A percentile compares a stretch with the other conserved stretches of the same genome.
These are phyloP conservation scores for Starmerella powellii DNA, from an alignment of 805 yeast genomes.

Conservation along the genomic window DNA sequence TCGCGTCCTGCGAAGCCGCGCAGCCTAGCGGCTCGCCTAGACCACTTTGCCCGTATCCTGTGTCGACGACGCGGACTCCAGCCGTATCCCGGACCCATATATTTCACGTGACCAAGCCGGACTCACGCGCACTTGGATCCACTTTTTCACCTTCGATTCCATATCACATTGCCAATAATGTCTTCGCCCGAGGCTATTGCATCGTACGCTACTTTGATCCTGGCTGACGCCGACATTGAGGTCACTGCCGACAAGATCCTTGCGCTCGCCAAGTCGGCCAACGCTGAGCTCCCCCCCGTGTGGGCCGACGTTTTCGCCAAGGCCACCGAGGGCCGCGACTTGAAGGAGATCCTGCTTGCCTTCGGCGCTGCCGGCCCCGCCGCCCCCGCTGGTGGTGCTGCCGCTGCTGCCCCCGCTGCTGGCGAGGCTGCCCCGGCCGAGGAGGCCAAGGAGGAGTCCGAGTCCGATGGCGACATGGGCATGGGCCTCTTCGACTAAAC, in stretches of 20 bases:
- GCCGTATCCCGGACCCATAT: too few species aligned
- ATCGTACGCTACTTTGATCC: slow-evolving; percentile 88
- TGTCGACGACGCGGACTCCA: too few species aligned
- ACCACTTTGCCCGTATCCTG: too few species aligned
- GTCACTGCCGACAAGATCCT: slow-evolving; percentile 68
- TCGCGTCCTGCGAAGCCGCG: too few species aligned
- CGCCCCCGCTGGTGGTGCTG: slow-evolving; percentile 94
- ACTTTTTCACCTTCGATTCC: slow-evolving; percentile 1
- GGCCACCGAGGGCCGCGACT: slow-evolving; percentile 74
- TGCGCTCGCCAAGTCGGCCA: slow-evolving; percentile 61
- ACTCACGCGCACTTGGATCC: slow-evolving; percentile 2
- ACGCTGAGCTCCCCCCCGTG: slow-evolving; percentile 44
- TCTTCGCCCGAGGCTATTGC: slow-evolving; percentile 73
- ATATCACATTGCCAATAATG: slow-evolving; percentile 37
- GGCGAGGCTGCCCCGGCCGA: slow-evolving; percentile 63
- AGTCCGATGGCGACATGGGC: slow-evolving; percentile 71
- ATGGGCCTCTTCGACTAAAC: slow-evolving; percentile 96
- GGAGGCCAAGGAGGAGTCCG: slow-evolving; percentile 51
- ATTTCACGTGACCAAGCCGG: too few species aligned
- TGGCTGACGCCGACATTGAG: slow-evolving; percentile 85
- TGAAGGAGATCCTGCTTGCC: slow-evolving; percentile 61
- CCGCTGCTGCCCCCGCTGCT: slow-evolving; percentile 49
- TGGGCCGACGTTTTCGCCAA: slow-evolving; percentile 79
- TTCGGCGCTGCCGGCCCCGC: slow-evolving; percentile 68
- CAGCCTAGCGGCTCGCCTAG: too few species aligned